Evolutionary conservation across 257 asterid species (phyloP).

Genomic region (Solanum chaucha): DNA sequence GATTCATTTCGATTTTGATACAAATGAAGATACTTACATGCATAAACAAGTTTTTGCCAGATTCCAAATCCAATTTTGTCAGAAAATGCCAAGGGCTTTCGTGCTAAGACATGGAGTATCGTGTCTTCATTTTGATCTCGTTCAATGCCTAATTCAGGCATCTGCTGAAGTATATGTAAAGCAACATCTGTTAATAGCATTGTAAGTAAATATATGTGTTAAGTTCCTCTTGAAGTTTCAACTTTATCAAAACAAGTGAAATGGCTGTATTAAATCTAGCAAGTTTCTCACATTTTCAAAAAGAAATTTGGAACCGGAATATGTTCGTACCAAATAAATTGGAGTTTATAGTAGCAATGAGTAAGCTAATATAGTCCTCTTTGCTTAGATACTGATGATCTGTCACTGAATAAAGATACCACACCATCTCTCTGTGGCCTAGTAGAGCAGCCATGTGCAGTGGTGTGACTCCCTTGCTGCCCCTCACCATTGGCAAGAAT

Average conservation of each 20-base stretch:
- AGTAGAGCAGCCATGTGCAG: constrained; percentile 32
- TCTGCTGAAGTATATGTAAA: constrained; percentile 12
- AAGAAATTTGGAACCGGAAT: neutral
- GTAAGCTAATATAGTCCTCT: constrained; percentile 16
- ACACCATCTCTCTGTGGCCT: constrained; percentile 22
- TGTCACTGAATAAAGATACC: constrained; percentile 26
- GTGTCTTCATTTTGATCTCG: constrained; percentile 26
- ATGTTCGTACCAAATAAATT: constrained; percentile 16
- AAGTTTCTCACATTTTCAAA: neutral
- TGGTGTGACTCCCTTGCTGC: constrained; percentile 28
- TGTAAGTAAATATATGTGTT: neutral
- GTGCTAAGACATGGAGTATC: constrained; percentile 22
- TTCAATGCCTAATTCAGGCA: constrained; percentile 17
- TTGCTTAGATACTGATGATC: constrained; percentile 6
- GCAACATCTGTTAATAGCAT: constrained; percentile 16
- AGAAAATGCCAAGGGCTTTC: constrained; percentile 21
- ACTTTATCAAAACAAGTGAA: neutral
- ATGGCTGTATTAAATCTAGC: neutral
- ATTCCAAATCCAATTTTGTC: constrained; percentile 4
- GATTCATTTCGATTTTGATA: neutral
- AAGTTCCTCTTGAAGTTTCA: neutral
- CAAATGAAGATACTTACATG: constrained; percentile 8
- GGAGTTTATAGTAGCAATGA: constrained; percentile 22
- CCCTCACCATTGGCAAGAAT: constrained; percentile 17
- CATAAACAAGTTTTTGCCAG: constrained; percentile 13